Conservation (phyloP, 2,329 filamentous ascomycete genomes). For the Nemania bipapillata region DNA sequence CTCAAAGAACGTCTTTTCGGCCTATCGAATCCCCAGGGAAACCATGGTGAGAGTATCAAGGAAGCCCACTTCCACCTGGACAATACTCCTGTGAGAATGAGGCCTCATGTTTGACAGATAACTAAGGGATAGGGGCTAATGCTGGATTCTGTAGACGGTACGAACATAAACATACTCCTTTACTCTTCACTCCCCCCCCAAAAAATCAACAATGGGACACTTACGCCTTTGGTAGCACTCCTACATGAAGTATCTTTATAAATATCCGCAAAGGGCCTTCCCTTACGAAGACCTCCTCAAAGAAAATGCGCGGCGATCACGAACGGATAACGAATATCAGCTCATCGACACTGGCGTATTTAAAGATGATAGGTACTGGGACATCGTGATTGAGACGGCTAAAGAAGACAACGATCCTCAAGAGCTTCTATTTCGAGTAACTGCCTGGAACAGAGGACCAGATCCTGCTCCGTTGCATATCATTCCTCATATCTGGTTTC, state of each 20-base stretch:
- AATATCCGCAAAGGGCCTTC: constrained; percentile 91
- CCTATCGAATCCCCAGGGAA: constrained; percentile 93
- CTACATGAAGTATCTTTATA: constrained; percentile 99
- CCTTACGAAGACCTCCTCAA: constrained; percentile 89
- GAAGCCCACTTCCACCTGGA: constrained; percentile 96
- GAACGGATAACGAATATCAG: constrained; percentile 87
- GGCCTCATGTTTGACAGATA: background rate
- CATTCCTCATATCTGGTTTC: constrained; percentile 93
- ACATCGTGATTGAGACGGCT: constrained; percentile 95
- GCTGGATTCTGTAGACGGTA: constrained; percentile 41
- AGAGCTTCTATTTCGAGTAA: constrained; percentile 91
- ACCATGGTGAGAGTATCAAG: constrained; percentile 96
- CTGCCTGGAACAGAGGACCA: constrained; percentile 93
- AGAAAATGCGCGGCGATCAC: constrained; percentile 81
- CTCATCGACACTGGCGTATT: constrained; percentile 89
- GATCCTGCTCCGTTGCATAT: constrained; percentile 93
- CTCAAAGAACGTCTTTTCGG: constrained; percentile 96
- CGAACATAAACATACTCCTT: constrained; percentile 7
- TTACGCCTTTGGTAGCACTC: constrained; percentile 73
- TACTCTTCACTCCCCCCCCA: background rate
- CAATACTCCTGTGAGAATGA: constrained; percentile 76
- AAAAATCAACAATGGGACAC: constrained; percentile 30
- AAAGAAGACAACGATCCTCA: constrained; percentile 94
- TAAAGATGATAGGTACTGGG: constrained; percentile 91
- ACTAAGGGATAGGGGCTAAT: constrained; percentile 23